Conservation (phyloP, 2,329 filamentous ascomycete species). For the Lasiodiplodia hormozganensis region DNA sequence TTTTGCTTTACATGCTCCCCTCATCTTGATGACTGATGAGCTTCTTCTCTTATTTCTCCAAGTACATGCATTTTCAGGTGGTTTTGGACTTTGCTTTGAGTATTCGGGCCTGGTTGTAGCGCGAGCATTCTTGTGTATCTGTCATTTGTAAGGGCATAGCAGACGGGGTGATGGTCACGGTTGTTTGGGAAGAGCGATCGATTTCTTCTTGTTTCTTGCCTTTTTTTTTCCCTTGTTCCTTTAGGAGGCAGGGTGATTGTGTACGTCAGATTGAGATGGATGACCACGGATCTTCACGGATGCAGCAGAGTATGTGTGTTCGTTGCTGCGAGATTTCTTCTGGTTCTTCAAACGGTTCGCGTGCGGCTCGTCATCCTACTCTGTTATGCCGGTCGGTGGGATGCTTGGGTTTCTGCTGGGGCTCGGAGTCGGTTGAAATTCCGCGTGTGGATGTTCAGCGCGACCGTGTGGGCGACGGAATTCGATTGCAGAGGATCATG, state of each 20-base stretch:
- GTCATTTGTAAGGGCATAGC: neutral
- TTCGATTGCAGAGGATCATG: neutral
- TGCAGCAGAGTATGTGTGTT: neutral
- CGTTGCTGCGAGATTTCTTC: neutral
- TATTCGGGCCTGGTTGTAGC: neutral
- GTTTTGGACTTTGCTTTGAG: neutral
- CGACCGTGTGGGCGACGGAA: neutral
- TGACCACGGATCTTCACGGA: neutral
- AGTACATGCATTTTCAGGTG: slow-evolving; percentile 14
- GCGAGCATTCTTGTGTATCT: neutral
- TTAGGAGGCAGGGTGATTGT: neutral
- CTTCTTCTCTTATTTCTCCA: neutral
- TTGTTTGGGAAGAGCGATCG: neutral
- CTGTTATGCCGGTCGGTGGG: neutral
- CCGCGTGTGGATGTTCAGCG: neutral
- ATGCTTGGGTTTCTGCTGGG: neutral
- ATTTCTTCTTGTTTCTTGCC: neutral
- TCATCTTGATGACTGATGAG: neutral
- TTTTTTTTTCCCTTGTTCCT: neutral
- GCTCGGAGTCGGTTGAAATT: neutral
- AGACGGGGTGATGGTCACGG: neutral
- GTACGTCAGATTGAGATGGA: neutral
- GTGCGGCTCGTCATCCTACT: neutral
- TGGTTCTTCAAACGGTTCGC: neutral
- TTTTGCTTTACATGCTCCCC: neutral